Evolutionary conservation across 2,329 filamentous ascomycete genomes (phyloP), one percentile per base, ranked within the genome.

Genomic region (Graphilbum fragrans): DNA sequence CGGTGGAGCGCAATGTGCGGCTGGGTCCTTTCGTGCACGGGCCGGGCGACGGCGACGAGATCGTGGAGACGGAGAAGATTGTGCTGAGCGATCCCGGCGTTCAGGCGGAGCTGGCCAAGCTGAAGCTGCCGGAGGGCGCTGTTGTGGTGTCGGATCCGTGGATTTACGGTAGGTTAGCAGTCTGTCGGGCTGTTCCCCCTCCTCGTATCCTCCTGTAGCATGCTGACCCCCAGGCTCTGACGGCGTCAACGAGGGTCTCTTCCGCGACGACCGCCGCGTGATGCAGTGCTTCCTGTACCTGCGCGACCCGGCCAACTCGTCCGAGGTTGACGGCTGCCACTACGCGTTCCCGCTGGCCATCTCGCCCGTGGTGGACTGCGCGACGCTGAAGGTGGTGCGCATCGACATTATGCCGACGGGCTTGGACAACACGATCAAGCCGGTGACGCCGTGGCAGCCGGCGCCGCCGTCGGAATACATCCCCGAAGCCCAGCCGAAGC

Each of bases 231-330:
- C 34, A n/a, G n/a, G n/a, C n/a, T n/a, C 27, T 20, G 41, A 36
- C 35, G 37, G 41, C 36, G 40, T 38, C 35, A 23, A 43, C 6
- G 20, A 19, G 19, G 42, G 45, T n/a, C 14, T 37, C 11, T 78
- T 70, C 52, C n/a, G n/a, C n/a, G n/a, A n/a, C n/a, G n/a, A n/a
- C n/a, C n/a, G n/a, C n/a, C n/a, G n/a, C n/a, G n/a, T n/a, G n/a
- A n/a, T n/a, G n/a, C 77, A 82, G 52, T 76, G 72, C 55, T 82
- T 78, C 58, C 57, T 82, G 41, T 82, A 82, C 56, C 66, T 81
- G 57, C 64, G 75, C 18, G 77, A 80, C 47, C 54, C 80, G 80
- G 4, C 71, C 74, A 5, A 74, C 41, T 62, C 69, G 29, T n/a
- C n/a, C n/a, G n/a, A n/a, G n/a, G n/a, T n/a, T n/a, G 75, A 76